Evolutionary conservation across 805 yeast genomes (phyloP).

Genomic region (Saccharomycopsis oosterbeekiorum): DNA sequence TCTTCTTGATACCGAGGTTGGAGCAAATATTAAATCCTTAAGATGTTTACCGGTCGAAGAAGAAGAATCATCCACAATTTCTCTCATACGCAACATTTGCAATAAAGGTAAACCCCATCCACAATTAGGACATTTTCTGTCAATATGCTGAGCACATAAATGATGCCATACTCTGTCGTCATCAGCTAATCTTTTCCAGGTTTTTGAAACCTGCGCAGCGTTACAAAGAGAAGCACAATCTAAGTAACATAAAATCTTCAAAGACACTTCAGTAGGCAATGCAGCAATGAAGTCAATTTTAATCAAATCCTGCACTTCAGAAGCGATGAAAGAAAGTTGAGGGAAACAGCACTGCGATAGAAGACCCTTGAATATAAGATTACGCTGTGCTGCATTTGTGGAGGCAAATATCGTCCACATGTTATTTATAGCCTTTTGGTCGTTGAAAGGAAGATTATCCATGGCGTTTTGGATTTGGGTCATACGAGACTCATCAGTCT

Average conservation of each 20-base stretch:
- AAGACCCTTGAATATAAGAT: slow-evolving; percentile 71
- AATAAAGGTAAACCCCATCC: slow-evolving; percentile 98
- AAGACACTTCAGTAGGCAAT: slow-evolving; percentile 75
- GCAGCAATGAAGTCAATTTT: slow-evolving; percentile 82
- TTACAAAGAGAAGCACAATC: slow-evolving; percentile 90
- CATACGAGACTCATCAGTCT: slow-evolving; percentile 56
- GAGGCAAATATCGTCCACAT: slow-evolving; percentile 80
- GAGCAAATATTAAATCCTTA: not conserved
- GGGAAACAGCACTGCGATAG: slow-evolving; percentile 91
- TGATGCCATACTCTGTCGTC: slow-evolving; percentile 97
- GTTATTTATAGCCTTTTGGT: slow-evolving; percentile 67
- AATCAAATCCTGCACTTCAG: slow-evolving; percentile 68
- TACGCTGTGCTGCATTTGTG: slow-evolving; percentile 60
- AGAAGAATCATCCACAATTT: slow-evolving; percentile 23
- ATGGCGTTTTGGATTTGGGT: slow-evolving; percentile 48
- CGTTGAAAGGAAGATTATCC: slow-evolving; percentile 54
- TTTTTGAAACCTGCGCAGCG: slow-evolving; percentile 85
- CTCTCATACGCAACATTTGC: slow-evolving; percentile 73
- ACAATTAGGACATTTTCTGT: slow-evolving; percentile 93
- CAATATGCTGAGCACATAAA: slow-evolving; percentile 97
- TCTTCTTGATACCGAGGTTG: not conserved
- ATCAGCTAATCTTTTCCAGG: slow-evolving; percentile 86
- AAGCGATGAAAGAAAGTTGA: slow-evolving; percentile 75
- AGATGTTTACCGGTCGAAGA: slow-evolving; percentile 9
- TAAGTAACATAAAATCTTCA: slow-evolving; percentile 76